Conservation (phyloP, 148 eudicot species). For the Rhododendron simsii region DNA sequence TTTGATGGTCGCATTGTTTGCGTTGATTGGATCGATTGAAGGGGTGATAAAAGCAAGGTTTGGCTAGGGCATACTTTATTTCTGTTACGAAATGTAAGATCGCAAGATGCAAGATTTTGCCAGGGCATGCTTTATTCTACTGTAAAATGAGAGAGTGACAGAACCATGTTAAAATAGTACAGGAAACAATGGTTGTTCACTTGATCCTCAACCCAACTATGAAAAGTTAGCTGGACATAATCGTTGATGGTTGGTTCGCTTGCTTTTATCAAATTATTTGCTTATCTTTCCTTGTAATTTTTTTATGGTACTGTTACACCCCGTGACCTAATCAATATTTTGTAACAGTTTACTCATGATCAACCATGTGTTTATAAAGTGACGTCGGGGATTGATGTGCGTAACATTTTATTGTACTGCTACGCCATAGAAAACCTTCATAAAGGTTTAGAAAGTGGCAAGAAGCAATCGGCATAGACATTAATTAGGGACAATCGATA, state of each 20-base stretch:
- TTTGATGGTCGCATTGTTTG: slow-evolving; percentile 36
- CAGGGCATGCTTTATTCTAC: neutral
- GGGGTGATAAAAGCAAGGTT: slow-evolving; percentile 40
- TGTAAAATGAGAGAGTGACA: neutral
- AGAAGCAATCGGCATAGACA: too few relatives aligned
- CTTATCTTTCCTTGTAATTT: neutral
- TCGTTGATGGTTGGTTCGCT: neutral
- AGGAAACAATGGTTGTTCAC: neutral
- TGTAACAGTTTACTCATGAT: too few relatives aligned
- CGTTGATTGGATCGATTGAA: slow-evolving; percentile 45
- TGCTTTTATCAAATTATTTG: neutral
- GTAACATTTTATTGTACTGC: too few relatives aligned
- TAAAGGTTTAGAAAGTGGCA: too few relatives aligned
- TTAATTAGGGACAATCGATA: too few relatives aligned
- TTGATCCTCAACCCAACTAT: neutral
- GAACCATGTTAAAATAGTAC: neutral
- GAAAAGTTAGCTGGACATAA: neutral
- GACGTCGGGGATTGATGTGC: too few relatives aligned
- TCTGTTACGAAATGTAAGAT: neutral
- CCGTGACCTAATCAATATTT: too few relatives aligned
- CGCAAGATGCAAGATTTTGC: neutral
- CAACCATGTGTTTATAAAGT: too few relatives aligned
- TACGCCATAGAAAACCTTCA: too few relatives aligned
- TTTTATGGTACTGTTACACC: neutral
- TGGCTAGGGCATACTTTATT: slow-evolving; percentile 10